A percentile compares a stretch with the other conserved stretches of the same genome.
Conservation (phyloP, 2,329 filamentous ascomycete species). For the Diaporthe capsici region DNA sequence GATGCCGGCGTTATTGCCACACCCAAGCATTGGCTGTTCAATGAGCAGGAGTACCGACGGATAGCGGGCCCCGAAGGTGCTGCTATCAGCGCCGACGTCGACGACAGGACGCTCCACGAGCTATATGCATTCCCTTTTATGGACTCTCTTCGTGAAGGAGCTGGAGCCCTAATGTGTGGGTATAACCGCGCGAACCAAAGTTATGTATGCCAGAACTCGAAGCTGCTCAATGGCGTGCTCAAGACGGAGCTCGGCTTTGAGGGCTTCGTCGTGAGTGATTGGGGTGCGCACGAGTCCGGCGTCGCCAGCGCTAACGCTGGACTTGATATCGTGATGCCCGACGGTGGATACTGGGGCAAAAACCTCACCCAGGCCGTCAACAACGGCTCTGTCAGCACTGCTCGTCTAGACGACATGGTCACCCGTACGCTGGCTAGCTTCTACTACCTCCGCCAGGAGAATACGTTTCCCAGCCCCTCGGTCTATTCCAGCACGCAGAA, state of each 20-base stretch:
- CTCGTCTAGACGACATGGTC: slow-evolving; percentile 70
- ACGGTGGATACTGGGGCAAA: slow-evolving; percentile 50
- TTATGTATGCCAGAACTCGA: slow-evolving; percentile 79
- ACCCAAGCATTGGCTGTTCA: slow-evolving; percentile 77
- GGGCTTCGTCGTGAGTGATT: slow-evolving; percentile 79
- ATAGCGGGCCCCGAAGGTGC: slow-evolving; percentile 64
- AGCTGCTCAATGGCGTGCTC: slow-evolving; percentile 75
- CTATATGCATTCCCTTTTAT: slow-evolving; percentile 58
- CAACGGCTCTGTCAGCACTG: slow-evolving; percentile 70
- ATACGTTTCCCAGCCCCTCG: slow-evolving; percentile 34
- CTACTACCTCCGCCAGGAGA: slow-evolving; percentile 36
- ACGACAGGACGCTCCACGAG: slow-evolving; percentile 57
- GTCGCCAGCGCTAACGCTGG: slow-evolving; percentile 74
- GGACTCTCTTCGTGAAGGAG: slow-evolving; percentile 37
- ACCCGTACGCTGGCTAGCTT: slow-evolving; percentile 46
- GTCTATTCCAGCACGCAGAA: slow-evolving; percentile 37
- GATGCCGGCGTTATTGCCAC: slow-evolving; percentile 80
- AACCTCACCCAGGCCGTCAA: slow-evolving; percentile 72
- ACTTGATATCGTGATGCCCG: slow-evolving; percentile 80
- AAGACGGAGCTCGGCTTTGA: slow-evolving; percentile 73
- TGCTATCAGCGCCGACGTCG: slow-evolving; percentile 53
- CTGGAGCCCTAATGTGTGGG: slow-evolving; percentile 36
- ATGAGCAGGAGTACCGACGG: slow-evolving; percentile 56
- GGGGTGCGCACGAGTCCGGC: slow-evolving; percentile 76
- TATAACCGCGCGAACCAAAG: slow-evolving; percentile 46